These are phyloP conservation scores for Kentomonas sorsogonicus DNA, from an alignment of 208 protist species.

Conservation along the genomic window DNA sequence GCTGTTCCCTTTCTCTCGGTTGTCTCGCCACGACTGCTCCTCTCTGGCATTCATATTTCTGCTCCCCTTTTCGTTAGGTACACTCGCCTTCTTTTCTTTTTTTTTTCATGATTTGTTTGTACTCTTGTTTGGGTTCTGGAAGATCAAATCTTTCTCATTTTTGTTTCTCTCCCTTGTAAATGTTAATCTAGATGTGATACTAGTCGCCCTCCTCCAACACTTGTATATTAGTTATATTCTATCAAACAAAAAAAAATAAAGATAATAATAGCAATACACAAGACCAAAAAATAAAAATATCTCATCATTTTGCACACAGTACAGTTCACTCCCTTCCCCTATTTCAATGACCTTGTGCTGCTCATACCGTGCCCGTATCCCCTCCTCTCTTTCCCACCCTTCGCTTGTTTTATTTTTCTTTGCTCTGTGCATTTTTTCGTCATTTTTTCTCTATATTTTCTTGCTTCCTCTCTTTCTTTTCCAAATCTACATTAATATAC, in stretches of 20 bases:
- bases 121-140: background rate
- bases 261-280: too few species aligned
- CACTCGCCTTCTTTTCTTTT: too few species aligned
- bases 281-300: background rate
- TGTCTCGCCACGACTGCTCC: background rate
- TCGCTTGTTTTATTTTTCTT: background rate
- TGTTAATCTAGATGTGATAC: background rate
- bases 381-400: background rate
- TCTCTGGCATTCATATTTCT: background rate
- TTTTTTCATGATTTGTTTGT: conserved; percentile 11
- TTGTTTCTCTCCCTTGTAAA: background rate
- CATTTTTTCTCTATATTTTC: background rate
- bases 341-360: too few species aligned
- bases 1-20: background rate
- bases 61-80: background rate
- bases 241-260: too few species aligned
- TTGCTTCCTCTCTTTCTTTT: conserved; percentile 12
- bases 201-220: too few species aligned
- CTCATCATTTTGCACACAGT: background rate
- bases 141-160: background rate
- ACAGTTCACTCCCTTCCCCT: background rate
- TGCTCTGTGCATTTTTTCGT: background rate
- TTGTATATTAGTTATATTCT: too few species aligned
- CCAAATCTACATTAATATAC: too few species aligned
- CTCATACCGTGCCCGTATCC: too few species aligned